These are phyloP conservation scores for Cymbopogon citratus DNA, from an alignment of 176 grass and related monocot genomes.

Conservation along the genomic window DNA sequence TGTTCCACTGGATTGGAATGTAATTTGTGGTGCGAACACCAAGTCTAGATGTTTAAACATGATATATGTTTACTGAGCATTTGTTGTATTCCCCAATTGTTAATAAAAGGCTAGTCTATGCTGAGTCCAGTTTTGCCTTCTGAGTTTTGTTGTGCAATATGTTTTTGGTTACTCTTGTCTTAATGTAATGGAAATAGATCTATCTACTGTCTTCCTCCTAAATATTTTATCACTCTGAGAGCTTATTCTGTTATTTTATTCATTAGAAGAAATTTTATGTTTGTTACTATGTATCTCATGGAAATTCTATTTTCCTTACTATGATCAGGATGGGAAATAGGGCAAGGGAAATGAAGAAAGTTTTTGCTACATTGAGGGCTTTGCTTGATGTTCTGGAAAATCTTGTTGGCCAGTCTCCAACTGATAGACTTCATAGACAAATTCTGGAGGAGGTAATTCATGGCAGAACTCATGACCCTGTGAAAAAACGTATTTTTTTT, in stretches of 20 bases:
- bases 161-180: neutral
- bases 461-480: neutral
- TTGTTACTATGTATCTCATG: neutral
- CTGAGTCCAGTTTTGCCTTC: neutral
- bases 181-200: neutral
- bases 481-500: neutral
- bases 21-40: neutral
- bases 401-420: conserved; percentile 55
- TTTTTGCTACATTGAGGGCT: conserved; percentile 78
- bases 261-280: neutral
- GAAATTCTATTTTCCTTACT: conserved; percentile 21
- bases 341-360: conserved; percentile 76
- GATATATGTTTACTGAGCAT: neutral
- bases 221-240: neutral
- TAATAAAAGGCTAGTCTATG: neutral
- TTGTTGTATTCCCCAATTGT: neutral
- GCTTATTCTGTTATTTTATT: neutral
- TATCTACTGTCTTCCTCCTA: neutral
- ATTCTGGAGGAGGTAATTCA: conserved; percentile 79
- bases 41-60: neutral
- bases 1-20: neutral
- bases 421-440: conserved; percentile 61
- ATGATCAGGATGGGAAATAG: conserved; percentile 53
- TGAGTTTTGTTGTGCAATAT: neutral
- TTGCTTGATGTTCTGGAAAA: conserved; percentile 79